These are phyloP conservation scores for Trichophyton rubrum DNA, from an alignment of 2,329 filamentous ascomycete species.

Conservation along the genomic window DNA sequence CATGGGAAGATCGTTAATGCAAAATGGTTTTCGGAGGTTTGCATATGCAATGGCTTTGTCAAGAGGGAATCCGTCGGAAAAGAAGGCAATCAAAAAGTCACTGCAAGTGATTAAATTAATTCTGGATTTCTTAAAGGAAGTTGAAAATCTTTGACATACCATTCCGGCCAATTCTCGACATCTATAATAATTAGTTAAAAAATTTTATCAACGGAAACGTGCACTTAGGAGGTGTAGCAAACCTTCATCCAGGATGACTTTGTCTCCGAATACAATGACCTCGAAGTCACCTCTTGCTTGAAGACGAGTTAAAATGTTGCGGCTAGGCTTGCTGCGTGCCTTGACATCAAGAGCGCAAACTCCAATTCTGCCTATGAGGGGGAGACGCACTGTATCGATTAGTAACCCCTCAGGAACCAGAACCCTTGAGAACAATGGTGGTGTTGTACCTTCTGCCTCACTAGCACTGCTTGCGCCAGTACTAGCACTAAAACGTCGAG, in stretches of 20 bases:
- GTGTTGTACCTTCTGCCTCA: constrained; percentile 37
- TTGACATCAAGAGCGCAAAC: constrained; percentile 94
- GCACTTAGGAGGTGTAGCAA: constrained; percentile 15
- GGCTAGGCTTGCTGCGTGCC: constrained; percentile 88
- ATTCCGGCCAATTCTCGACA: constrained; percentile 90
- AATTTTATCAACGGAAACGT: neutral
- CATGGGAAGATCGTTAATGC: constrained; percentile 95
- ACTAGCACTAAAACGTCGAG: constrained; percentile 68
- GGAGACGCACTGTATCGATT: constrained; percentile 14
- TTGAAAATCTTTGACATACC: constrained; percentile 36
- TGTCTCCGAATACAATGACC: constrained; percentile 95
- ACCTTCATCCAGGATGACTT: constrained; percentile 92
- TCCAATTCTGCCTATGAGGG: constrained; percentile 57
- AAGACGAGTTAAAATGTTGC: constrained; percentile 87
- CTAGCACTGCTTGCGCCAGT: constrained; percentile 72
- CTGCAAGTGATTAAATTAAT: constrained; percentile 20
- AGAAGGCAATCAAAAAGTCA: constrained; percentile 96
- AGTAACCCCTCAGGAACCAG: neutral
- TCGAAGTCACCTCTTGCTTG: constrained; percentile 89
- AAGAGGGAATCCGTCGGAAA: constrained; percentile 91
- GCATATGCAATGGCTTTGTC: constrained; percentile 96
- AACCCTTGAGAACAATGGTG: constrained; percentile 15
- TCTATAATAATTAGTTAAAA: constrained; percentile 33
- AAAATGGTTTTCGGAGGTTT: constrained; percentile 85
- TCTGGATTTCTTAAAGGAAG: neutral